These are phyloP conservation scores for Leccinum pellstonianum DNA, from an alignment of 768 basidiomycete species.

Conservation along the genomic window DNA sequence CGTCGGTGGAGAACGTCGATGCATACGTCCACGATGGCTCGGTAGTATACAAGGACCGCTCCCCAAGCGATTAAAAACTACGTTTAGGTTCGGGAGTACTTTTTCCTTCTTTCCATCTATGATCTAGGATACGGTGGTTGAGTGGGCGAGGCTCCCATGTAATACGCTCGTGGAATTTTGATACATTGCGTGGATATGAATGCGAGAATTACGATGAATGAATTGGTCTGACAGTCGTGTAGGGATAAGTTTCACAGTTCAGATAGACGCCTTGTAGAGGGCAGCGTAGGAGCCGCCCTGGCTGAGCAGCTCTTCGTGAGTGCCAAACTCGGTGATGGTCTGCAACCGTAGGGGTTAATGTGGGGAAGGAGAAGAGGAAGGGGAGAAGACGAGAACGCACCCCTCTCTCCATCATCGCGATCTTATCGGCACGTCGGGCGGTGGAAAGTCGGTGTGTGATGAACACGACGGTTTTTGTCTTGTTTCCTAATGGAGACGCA, in stretches of 20 bases:
- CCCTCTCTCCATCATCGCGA: slow-evolving; percentile 83
- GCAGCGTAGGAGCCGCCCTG: slow-evolving; percentile 65
- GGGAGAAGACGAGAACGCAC: slow-evolving; percentile 33
- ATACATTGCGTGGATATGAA: slow-evolving; percentile 26
- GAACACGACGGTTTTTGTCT: slow-evolving; percentile 72
- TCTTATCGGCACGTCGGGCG: slow-evolving; percentile 80
- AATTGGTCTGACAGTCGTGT: slow-evolving; percentile 10
- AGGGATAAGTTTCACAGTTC: slow-evolving; percentile 14
- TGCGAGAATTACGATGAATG: slow-evolving; percentile 7
- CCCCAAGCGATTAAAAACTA: slow-evolving; percentile 45
- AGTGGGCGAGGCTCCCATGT: slow-evolving; percentile 12
- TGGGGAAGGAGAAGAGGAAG: slow-evolving; percentile 5
- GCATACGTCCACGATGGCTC: slow-evolving; percentile 64
- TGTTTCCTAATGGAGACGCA: slow-evolving; percentile 51
- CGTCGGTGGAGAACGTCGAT: slow-evolving; percentile 57
- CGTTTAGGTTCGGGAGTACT: slow-evolving; percentile 17
- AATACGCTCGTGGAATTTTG: slow-evolving; percentile 22
- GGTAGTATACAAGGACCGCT: slow-evolving; percentile 66
- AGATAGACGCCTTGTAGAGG: slow-evolving; percentile 69
- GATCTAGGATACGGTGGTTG: slow-evolving; percentile 27
- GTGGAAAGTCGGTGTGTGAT: slow-evolving; percentile 83
- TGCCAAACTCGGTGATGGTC: slow-evolving; percentile 77
- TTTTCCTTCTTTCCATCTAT: slow-evolving; percentile 12
- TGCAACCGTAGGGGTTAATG: slow-evolving; percentile 30
- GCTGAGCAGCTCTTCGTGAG: slow-evolving; percentile 62